Percentiles rank a stretch among this genome's conserved stretches.
phyloP scores from a whole-genome alignment of 83 land plant genomes.

The Picea abies region DNA sequence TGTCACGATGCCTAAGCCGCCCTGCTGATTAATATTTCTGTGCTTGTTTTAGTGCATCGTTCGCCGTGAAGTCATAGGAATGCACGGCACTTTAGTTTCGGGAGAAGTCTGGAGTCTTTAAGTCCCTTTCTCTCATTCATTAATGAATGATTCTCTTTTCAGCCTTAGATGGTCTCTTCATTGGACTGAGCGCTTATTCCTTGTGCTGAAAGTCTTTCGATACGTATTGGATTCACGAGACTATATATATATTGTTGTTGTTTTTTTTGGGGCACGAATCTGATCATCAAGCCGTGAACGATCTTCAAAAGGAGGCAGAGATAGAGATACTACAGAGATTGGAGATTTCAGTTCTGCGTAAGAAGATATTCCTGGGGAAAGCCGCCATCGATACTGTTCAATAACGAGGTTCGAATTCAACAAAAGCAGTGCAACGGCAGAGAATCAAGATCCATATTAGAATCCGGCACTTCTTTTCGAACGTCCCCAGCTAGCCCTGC shows the following conservation, averaged over 20 bases:
- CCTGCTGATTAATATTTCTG: no score
- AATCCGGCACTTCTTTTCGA: slow-evolving; percentile 2
- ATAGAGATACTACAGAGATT: neutral
- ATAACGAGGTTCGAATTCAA: slow-evolving; percentile 8
- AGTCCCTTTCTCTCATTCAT: neutral
- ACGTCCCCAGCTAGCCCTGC: neutral
- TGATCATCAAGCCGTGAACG: neutral
- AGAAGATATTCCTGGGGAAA: slow-evolving; percentile 10
- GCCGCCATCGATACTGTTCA: neutral
- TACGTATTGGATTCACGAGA: no score
- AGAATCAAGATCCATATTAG: neutral
- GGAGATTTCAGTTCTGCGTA: neutral
- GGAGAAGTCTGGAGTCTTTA: no score
- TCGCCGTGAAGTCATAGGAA: no score
- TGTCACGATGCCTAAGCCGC: no score
- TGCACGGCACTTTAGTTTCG: no score
- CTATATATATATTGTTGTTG: no score
- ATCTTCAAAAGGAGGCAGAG: neutral
- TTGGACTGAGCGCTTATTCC: neutral
- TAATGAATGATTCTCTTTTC: neutral
- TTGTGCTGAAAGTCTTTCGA: neutral
- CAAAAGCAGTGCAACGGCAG: neutral
- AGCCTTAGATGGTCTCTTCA: neutral
- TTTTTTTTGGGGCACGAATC: neutral
- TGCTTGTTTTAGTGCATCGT: no score